phyloP scores from a whole-genome alignment of 139 green algal genomes.

The Tetratostichococcus sp. region DNA sequence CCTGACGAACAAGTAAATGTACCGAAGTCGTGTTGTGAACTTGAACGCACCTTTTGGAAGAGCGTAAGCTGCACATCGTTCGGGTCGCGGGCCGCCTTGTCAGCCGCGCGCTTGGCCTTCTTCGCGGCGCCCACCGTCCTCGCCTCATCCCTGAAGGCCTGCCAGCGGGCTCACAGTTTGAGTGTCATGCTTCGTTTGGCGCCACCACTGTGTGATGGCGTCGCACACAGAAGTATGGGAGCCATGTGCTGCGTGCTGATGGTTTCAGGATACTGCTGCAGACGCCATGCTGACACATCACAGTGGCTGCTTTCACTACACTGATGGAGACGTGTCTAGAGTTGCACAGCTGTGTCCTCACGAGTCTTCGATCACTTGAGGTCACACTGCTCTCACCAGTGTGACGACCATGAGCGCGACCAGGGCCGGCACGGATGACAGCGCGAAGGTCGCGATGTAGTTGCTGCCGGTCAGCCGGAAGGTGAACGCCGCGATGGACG shows the following conservation, averaged over 20 bases:
- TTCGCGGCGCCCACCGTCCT: constrained; percentile 11
- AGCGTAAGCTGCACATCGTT: constrained; percentile 17
- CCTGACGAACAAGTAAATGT: too few species aligned
- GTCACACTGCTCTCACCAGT: constrained; percentile 19
- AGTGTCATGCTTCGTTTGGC: too few species aligned
- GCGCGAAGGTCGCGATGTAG: constrained; percentile 69
- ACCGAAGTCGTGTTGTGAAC: neutral
- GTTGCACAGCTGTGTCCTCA: too few species aligned
- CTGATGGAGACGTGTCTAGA: too few species aligned
- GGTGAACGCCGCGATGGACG: constrained; percentile 38
- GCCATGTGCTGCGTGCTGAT: too few species aligned
- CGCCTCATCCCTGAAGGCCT: constrained; percentile 19
- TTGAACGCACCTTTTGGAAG: constrained; percentile 10
- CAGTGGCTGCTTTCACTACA: too few species aligned
- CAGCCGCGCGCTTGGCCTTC: constrained; percentile 14
- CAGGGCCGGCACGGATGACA: constrained; percentile 47
- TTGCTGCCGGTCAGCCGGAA: constrained; percentile 56
- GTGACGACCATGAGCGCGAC: constrained; percentile 49
- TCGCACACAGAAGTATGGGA: too few species aligned
- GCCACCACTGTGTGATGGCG: too few species aligned
- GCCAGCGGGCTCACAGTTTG: neutral
- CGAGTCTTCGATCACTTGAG: too few species aligned
- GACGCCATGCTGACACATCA: too few species aligned
- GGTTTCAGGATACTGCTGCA: too few species aligned
- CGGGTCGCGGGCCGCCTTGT: neutral